Evolutionary conservation across 1,139 yeast genomes (phyloP), one percentile per base, ranked within the genome.

Genomic region (Pichia sp.): DNA sequence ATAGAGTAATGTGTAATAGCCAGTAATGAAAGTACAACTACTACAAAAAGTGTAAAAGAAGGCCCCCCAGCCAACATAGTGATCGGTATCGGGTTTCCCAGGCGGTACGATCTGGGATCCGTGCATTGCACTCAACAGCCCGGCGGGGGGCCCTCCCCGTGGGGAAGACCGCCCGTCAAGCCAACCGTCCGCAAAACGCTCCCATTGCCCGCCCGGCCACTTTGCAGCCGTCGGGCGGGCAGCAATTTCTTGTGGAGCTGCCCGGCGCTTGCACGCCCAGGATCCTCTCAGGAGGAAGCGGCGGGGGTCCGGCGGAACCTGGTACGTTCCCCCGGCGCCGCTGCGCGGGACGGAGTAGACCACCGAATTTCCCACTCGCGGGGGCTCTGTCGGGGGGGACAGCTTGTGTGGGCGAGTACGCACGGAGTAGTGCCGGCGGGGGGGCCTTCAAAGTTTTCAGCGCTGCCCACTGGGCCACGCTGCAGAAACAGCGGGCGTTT

Each of bases 321-420:
- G n/a, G n/a, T n/a, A n/a, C n/a, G n/a, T 78, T 83, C 71, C 72
- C 11, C 38, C 32, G n/a, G 40, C 24, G 15, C 31, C 38, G 34
- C 47, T 8, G 31, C 9, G 48, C 48, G 59, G 77, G 79, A 75
- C 73, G 81, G 83, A 61, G 86, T 64, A 81, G 66, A 76, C 77
- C 88, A 82, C 88, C 88, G 88, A 82, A 82, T 82, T 82, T 82
- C 88, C 88, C 88, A 82, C 87, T 85, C 84, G 81, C 75, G 22
- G 34, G 61, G 39, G 53, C 51, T 51, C 51, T 37, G 34, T 24
- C 45, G 38, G 30, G 33, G 34, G 12, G 37, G 32, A 51, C 46
- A 65, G 73, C 73, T 72, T 75, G 58, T 69, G 86, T 71, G 55
- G 58, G 69, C 84, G 83, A 85, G 88, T 81, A 76, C 72, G 76